Evolutionary conservation across 257 asterid species (phyloP), one percentile per base, ranked within the genome.

Genomic region (Rauvolfia tetraphylla): DNA sequence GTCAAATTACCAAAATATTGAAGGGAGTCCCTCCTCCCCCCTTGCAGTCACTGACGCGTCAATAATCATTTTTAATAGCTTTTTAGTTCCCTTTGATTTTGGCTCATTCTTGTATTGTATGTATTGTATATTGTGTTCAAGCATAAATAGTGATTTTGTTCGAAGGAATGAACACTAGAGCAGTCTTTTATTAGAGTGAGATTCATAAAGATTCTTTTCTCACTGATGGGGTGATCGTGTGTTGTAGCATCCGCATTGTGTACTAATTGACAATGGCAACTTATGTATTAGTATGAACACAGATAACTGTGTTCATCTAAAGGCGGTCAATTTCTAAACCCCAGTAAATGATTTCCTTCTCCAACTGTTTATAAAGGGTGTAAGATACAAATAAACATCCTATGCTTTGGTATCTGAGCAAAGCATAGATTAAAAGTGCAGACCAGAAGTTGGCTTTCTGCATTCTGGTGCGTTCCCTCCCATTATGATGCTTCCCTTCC

Each of bases 131-230:
- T 75, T 78, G 88, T 87, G 86, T 77, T 81, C 58, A 76, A 77
- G 77, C 83, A 86, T 85, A 85, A 54, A n/a, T 68, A 81, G 62
- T 82, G 84, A 83, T 85, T 77, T 77, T 84, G 83, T 70, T 80
- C 39, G 67, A 76, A 75, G 57, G 83, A 71, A 70, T 81, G 78
- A 68, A 59, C 33, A 29, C 48, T 33, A n/a, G n/a, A 25, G 48
- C 36, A 83, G 84, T 49, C 76, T 77, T 86, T 79, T 73, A 83
- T 71, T 72, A 71, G 31, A 56, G 56, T 25, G 79, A 79, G 58
- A 72, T 39, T 69, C 76, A 56, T 59, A 70, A 71, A 74, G 73
- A 18, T 75, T 46, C 73, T 75, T 41, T 70, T 44, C 58, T 33
- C n/a, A 17, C 31, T 22, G 46, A 13, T 54, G 6, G 12, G 4